Percentiles rank a stretch among this genome's conserved stretches.
These are phyloP conservation scores for Striga asiatica DNA, from an alignment of 257 asterid species.

Conservation along the genomic window DNA sequence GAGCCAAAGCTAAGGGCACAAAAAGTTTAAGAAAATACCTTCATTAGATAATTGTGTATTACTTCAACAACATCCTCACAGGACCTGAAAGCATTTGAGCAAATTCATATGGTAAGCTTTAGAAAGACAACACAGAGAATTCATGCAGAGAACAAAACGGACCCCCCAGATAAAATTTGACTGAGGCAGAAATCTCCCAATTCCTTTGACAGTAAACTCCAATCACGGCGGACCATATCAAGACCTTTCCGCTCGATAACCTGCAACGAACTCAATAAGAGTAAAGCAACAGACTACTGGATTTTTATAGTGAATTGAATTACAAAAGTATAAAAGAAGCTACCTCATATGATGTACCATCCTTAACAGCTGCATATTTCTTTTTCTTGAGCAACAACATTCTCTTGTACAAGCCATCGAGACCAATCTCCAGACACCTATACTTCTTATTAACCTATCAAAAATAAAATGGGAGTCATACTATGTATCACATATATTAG, in stretches of 20 bases:
- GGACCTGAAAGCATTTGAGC: conserved; percentile 46
- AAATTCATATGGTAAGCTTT: conserved; percentile 10
- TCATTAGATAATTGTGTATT: conserved; percentile 69
- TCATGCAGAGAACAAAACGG: conserved; percentile 12
- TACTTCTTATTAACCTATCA: conserved; percentile 90
- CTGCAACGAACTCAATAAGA: conserved; percentile 27
- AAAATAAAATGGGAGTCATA: conserved; percentile 10
- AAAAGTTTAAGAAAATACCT: conserved; percentile 47
- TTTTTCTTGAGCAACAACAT: conserved; percentile 95
- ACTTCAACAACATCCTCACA: conserved; percentile 90
- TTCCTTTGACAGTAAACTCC: conserved; percentile 97
- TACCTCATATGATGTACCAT: conserved; percentile 68
- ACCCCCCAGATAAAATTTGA: conserved; percentile 95
- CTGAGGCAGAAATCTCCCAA: conserved; percentile 86
- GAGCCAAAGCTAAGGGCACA: not conserved
- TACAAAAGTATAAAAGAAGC: conserved; percentile 14
- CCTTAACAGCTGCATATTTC: conserved; percentile 98
- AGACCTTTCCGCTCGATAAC: conserved; percentile 92
- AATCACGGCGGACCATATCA: conserved; percentile 98
- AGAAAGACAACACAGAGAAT: conserved; percentile 5
- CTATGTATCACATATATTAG: not conserved
- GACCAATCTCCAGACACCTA: conserved; percentile 92
- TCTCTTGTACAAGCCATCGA: conserved; percentile 92
- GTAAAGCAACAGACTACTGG: conserved; percentile 11
- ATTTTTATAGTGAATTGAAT: conserved; percentile 5